Percentiles rank a stretch among this genome's conserved stretches.
These are phyloP conservation scores for Aspergillus sp. DNA, from an alignment of 2,329 filamentous ascomycete species.

Conservation along the genomic window DNA sequence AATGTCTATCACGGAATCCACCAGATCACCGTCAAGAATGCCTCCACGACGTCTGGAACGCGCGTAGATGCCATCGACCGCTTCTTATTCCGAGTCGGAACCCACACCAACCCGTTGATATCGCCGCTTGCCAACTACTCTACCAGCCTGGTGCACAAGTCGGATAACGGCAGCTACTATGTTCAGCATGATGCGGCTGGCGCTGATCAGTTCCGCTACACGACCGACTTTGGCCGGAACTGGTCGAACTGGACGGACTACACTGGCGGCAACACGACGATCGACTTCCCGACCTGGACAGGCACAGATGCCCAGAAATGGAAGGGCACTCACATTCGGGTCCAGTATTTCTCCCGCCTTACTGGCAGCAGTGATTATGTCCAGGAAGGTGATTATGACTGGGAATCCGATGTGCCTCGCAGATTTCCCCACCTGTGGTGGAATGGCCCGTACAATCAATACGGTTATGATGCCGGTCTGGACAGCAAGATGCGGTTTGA, in stretches of 20 bases:
- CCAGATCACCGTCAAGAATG: slow-evolving; percentile 57
- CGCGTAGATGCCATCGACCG: slow-evolving; percentile 54
- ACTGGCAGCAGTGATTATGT: slow-evolving; percentile 60
- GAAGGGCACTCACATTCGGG: slow-evolving; percentile 62
- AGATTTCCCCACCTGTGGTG: slow-evolving; percentile 63
- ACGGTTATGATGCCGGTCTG: slow-evolving; percentile 62
- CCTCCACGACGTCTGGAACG: slow-evolving; percentile 45
- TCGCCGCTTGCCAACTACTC: slow-evolving; percentile 63
- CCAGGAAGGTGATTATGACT: slow-evolving; percentile 58
- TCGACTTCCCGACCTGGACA: slow-evolving; percentile 54
- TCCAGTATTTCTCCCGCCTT: slow-evolving; percentile 63
- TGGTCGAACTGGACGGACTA: slow-evolving; percentile 62
- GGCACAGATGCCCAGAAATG: slow-evolving; percentile 60
- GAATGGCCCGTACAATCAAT: slow-evolving; percentile 63
- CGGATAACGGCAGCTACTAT: slow-evolving; percentile 45
- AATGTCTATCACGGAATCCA: slow-evolving; percentile 63
- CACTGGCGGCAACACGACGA: slow-evolving; percentile 49
- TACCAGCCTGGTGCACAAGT: slow-evolving; percentile 50
- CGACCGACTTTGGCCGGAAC: slow-evolving; percentile 59
- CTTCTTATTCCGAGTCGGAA: slow-evolving; percentile 63
- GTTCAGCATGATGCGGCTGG: slow-evolving; percentile 62
- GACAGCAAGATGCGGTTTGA: slow-evolving; percentile 53
- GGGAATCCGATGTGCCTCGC: slow-evolving; percentile 41
- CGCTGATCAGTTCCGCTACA: slow-evolving; percentile 63
- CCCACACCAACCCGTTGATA: slow-evolving; percentile 58